Base-by-base conservation (phyloP, 2,329 filamentous ascomycete genomes). In the Cordyceps pruinosa region DNA sequence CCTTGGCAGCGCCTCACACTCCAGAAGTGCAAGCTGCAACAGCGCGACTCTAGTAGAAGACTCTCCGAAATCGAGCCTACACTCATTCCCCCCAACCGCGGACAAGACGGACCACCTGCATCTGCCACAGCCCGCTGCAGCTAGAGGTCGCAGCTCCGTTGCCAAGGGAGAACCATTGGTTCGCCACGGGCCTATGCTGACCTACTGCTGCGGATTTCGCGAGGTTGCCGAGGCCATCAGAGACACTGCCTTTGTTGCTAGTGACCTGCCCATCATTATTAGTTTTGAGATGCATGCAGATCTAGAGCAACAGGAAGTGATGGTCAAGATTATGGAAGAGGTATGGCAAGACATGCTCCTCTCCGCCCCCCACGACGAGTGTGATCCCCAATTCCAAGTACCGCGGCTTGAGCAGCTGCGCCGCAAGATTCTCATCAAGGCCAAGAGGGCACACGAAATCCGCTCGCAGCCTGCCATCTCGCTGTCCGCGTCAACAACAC, bases 311-410 rank as follows among this genome's bases (percentile, higher is more conserved):
- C 94, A 99, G 70, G 85, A 90, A 61, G 81, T 88, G 51, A 97
- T 97, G 89, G 92, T 96, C 12, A 82, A 89, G 57, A 96, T 97
- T 61, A 97, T 99, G 88, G 85, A 85, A 62, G 85, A 96, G 63
- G 87, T 89, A 61, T 99, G 92, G 91, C 82, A 80, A 41, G 85
- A 82, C 0, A 74, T 88, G 65, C 77, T 97, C 6, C 77, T 97
- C 12, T 85, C 90, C 23, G 65, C 73, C 54, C 74, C 74, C 37
- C 78, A 73, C 21, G 76, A 80, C 21, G 72, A 76, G 64, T 74
- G 75, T 63, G 69, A 83, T 67, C 76, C 84, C 0, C 73, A 70
- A 15, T 75, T 80, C 56, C 74, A 75, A 5, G 80, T 93, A 26
- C 87, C 89, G 0, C 80, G 83, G 32, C 84, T 96, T 0, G 82